Base-by-base conservation (phyloP, 169 alveolate genomes). In the Eimeria falciformis region DNA sequence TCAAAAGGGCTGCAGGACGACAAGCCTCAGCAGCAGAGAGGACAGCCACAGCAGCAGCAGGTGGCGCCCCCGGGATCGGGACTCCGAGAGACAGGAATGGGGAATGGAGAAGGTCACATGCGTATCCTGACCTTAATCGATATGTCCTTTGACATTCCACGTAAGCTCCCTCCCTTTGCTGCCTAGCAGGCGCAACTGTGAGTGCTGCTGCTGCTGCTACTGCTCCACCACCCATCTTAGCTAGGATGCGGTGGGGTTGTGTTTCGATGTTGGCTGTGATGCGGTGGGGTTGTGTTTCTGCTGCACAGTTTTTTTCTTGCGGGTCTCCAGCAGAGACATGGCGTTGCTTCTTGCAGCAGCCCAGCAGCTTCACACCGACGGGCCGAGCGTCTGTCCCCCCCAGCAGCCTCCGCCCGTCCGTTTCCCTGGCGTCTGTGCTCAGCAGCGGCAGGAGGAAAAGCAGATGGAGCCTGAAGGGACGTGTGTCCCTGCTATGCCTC, bases 241-340 rank as follows among this genome's bases (percentile, higher is more conserved):
- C 55, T 17, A 5, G n/a, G 71, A 77, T n/a, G 71, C 53, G 27
- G 50, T 17, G 56, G 46, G 23, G 25, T n/a, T 12, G 33, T 79
- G 6, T 4, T 83, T 33, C 50, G 68, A 3, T 83, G 43, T 37
- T 21, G 45, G 65, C 40, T 33, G 40, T 33, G n/a, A 33, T 33
- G 40, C 2, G 40, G 40, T 33, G 40, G 43, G 37, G 2, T 5
- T 75, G 56, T 21, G 45, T 69, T 21, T 37, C 43, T 37, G 12
- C 25, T 69, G 40, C 29, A 27, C 83, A 89, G 93, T 77, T 33
- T 89, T 90, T 56, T 77, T 47, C 50, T 37, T 90, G 23, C 91
- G 94, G 29, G 90, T 90, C 53, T 90, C 94, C n/a, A 65, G 94
- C 40, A 56, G 94, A 29, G 94, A 90, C 23, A 77, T 90, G 86